Conservation (phyloP, 2,329 filamentous ascomycete species). For the Xylogone sp. region DNA sequence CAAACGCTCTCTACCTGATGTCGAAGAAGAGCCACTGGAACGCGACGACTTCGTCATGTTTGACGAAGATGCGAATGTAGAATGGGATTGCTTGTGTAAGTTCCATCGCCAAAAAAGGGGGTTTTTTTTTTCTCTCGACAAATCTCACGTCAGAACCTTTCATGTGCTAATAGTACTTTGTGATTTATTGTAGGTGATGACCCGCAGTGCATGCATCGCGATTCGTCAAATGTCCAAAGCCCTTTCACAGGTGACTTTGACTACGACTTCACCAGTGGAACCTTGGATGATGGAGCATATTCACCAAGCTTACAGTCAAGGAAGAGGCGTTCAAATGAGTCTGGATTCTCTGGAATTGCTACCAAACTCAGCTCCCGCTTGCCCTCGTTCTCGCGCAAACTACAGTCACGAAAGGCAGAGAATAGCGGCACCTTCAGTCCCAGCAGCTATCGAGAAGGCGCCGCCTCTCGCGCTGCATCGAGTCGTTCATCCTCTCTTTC, state of each 20-base stretch:
- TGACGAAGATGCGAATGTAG: conserved; percentile 44
- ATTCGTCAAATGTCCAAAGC: conserved; percentile 28
- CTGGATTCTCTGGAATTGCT: conserved; percentile 58
- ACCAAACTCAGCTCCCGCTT: conserved; percentile 61
- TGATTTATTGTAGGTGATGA: conserved; percentile 52
- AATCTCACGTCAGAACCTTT: background rate
- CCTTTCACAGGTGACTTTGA: conserved; percentile 42
- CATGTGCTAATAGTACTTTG: conserved; percentile 21
- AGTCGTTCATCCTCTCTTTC: conserved; percentile 79
- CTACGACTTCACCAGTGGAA: conserved; percentile 60
- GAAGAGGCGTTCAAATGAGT: conserved; percentile 56
- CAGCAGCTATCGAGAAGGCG: conserved; percentile 19
- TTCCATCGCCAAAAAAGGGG: conserved; percentile 27
- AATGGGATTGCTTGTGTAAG: conserved; percentile 74
- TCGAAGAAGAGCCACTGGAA: conserved; percentile 78
- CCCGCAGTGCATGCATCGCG: conserved; percentile 53
- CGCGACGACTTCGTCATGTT: conserved; percentile 54
- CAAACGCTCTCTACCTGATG: conserved; percentile 71
- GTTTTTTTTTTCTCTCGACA: background rate
- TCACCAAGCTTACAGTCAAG: conserved; percentile 44
- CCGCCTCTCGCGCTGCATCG: conserved; percentile 58
- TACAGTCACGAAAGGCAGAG: conserved; percentile 44
- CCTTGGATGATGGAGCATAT: conserved; percentile 61
- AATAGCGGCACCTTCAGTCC: conserved; percentile 12
- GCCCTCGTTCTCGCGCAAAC: conserved; percentile 50